Conservation (phyloP, 2,329 filamentous ascomycete genomes). For the Fusarium veterinarium region DNA sequence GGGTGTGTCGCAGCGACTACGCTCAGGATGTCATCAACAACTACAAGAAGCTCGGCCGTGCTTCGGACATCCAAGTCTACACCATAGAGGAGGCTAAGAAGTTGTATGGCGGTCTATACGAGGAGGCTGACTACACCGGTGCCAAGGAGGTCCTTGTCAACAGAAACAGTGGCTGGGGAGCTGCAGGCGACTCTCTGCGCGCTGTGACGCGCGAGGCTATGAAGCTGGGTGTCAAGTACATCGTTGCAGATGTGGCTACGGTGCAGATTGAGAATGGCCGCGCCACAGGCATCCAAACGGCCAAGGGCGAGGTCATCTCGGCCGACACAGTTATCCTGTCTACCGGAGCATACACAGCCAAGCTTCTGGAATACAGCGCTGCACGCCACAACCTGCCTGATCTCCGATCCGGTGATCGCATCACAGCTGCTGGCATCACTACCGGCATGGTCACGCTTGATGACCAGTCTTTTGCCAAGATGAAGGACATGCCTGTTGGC, state of each 20-base stretch:
- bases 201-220: conserved; percentile 65
- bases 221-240: conserved; percentile 68
- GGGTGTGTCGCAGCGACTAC: conserved; percentile 63
- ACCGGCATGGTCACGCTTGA: conserved; percentile 68
- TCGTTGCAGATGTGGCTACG: conserved; percentile 62
- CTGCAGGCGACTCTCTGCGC: conserved; percentile 67
- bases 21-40: conserved; percentile 64
- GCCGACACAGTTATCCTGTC: conserved; percentile 66
- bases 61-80: conserved; percentile 56
- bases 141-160: conserved; percentile 71
- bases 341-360: conserved; percentile 69
- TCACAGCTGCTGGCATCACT: conserved; percentile 69
- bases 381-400: conserved; percentile 57
- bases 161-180: conserved; percentile 71
- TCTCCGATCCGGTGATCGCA: conserved; percentile 64
- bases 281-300: conserved; percentile 62
- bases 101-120: conserved; percentile 68
- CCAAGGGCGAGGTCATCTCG: conserved; percentile 55
- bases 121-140: conserved; percentile 68
- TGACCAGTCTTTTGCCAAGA: conserved; percentile 56
- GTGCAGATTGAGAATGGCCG: conserved; percentile 60
- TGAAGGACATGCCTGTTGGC: conserved; percentile 62
- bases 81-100: conserved; percentile 59
- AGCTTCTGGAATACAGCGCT: conserved; percentile 64
- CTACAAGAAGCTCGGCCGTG: conserved; percentile 58